These are phyloP conservation scores for Aspergillus sp. DNA, from an alignment of 2,329 filamentous ascomycete genomes.

Conservation along the genomic window DNA sequence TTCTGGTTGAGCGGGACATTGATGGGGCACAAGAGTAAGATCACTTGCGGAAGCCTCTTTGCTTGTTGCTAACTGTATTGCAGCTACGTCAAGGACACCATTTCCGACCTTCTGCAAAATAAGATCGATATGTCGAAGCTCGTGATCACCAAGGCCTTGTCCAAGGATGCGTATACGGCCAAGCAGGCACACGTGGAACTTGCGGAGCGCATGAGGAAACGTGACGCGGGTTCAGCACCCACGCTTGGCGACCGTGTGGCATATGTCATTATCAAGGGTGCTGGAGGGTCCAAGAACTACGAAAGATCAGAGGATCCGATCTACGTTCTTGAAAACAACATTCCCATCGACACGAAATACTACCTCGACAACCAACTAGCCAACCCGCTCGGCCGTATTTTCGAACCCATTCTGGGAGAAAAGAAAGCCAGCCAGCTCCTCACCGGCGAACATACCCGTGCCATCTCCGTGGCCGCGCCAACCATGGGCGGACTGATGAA, in stretches of 20 bases:
- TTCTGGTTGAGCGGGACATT: slow-evolving; percentile 89
- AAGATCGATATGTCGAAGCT: slow-evolving; percentile 99
- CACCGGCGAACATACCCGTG: slow-evolving; percentile 90
- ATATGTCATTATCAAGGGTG: slow-evolving; percentile 95
- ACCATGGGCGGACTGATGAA: slow-evolving; percentile 95
- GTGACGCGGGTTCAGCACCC: slow-evolving; percentile 90
- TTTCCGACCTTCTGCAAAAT: slow-evolving; percentile 93
- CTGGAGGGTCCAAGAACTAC: slow-evolving; percentile 88
- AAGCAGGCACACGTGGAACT: slow-evolving; percentile 97
- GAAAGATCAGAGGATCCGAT: slow-evolving; percentile 97
- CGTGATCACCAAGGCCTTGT: slow-evolving; percentile 95
- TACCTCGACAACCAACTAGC: slow-evolving; percentile 98
- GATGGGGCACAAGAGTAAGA: slow-evolving; percentile 89
- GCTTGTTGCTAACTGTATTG: slow-evolving; percentile 38
- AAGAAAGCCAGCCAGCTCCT: slow-evolving; percentile 84
- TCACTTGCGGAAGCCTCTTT: neutral
- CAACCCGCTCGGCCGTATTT: slow-evolving; percentile 91
- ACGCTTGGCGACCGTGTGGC: slow-evolving; percentile 92
- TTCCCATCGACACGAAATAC: slow-evolving; percentile 97
- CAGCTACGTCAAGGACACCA: slow-evolving; percentile 94
- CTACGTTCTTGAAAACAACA: slow-evolving; percentile 94
- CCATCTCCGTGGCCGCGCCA: slow-evolving; percentile 88
- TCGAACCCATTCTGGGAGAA: slow-evolving; percentile 95
- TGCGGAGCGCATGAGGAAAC: slow-evolving; percentile 94
- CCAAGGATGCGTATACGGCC: slow-evolving; percentile 83